phyloP scores from a whole-genome alignment of 2,329 filamentous ascomycete species.

The Tolypocladium tropicale region DNA sequence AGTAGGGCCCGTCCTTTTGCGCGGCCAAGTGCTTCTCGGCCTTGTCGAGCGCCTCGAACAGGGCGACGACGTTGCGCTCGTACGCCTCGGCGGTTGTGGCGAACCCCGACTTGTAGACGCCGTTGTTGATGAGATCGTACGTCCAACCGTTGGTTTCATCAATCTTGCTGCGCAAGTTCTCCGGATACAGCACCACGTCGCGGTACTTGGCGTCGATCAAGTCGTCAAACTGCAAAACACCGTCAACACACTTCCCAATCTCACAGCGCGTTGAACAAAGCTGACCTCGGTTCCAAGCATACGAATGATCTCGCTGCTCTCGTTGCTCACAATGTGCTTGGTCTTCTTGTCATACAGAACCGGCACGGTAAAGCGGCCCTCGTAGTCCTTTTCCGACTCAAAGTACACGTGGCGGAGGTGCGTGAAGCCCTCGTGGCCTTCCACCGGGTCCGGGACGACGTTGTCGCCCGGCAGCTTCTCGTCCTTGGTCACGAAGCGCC shows the following conservation, averaged over 20 bases:
- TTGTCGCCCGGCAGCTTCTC: constrained; percentile 49
- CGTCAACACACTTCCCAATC: constrained; percentile 1
- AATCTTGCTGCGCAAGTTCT: constrained; percentile 53
- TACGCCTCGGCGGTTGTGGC: constrained; percentile 78
- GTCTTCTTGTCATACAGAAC: constrained; percentile 72
- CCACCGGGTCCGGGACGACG: constrained; percentile 56
- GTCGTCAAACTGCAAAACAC: constrained; percentile 53
- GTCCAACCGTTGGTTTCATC: constrained; percentile 74
- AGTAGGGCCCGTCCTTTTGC: constrained; percentile 49
- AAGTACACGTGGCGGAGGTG: constrained; percentile 76
- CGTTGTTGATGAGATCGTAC: constrained; percentile 64
- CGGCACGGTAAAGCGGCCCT: constrained; percentile 78
- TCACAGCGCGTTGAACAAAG: background rate
- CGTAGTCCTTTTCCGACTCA: constrained; percentile 58
- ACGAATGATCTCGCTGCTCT: constrained; percentile 84
- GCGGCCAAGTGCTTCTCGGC: constrained; percentile 58
- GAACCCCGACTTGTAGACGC: constrained; percentile 70
- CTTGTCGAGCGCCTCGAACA: constrained; percentile 70
- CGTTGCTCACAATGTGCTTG: constrained; percentile 77
- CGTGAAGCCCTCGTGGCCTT: constrained; percentile 57
- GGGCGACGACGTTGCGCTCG: constrained; percentile 55
- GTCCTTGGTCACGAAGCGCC: constrained; percentile 67
- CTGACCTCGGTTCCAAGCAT: constrained; percentile 70
- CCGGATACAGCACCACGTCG: constrained; percentile 57
- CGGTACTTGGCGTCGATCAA: constrained; percentile 51